These are phyloP conservation scores for Arachnomyces sp. DNA, from an alignment of 2,329 filamentous ascomycete genomes.

Conservation along the genomic window DNA sequence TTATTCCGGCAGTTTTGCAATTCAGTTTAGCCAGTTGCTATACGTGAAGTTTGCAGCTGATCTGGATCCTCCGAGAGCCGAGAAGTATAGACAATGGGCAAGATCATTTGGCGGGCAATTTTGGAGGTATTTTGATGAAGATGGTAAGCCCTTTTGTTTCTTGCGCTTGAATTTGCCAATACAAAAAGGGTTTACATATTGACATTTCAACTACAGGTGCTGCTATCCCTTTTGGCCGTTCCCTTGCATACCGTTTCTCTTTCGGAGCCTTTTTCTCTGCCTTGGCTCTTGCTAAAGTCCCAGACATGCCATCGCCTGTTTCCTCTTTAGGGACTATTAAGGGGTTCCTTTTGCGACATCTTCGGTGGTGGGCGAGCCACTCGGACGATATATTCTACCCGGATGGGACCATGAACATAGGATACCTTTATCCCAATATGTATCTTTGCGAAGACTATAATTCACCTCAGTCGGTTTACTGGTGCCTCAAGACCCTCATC, in stretches of 20 bases:
- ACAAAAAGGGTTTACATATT: too few relatives aligned
- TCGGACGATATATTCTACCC: constrained; percentile 39
- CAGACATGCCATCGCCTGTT: constrained; percentile 30
- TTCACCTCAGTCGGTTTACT: constrained; percentile 50
- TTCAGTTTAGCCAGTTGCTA: constrained; percentile 15
- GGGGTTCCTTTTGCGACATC: constrained; percentile 44
- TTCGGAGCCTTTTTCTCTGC: constrained; percentile 45
- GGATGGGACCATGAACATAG: constrained; percentile 46
- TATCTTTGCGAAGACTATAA: constrained; percentile 52
- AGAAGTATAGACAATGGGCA: constrained; percentile 33
- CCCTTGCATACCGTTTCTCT: constrained; percentile 46
- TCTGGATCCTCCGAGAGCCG: constrained; percentile 33
- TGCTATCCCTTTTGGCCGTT: constrained; percentile 47
- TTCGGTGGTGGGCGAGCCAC: constrained; percentile 43
- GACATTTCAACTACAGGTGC: constrained; percentile 29
- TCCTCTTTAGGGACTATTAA: constrained; percentile 36
- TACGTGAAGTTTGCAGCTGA: constrained; percentile 28
- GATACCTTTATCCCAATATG: constrained; percentile 43
- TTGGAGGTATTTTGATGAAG: constrained; percentile 43
- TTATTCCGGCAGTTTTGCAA: constrained; percentile 16
- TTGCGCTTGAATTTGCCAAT: too few relatives aligned
- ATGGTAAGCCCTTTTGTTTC: constrained; percentile 27
- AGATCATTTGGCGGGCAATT: constrained; percentile 35
- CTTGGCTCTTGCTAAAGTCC: constrained; percentile 35
- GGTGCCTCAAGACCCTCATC: constrained; percentile 47